phyloP scores from a whole-genome alignment of 352 stramenopile genomes.

The Phytopythium helicoides region DNA sequence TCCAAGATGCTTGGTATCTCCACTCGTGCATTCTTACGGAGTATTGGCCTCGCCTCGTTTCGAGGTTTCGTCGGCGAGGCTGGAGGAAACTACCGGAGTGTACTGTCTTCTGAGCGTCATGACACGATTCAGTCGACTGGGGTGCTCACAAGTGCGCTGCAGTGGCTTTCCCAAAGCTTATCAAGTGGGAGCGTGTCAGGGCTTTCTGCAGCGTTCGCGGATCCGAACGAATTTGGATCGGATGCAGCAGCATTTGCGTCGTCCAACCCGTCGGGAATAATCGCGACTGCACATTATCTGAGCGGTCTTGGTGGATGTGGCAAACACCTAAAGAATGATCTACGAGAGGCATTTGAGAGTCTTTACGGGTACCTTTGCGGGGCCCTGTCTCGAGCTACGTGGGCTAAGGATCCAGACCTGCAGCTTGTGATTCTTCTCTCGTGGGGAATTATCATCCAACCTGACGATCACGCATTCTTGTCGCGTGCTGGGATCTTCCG shows the following conservation, averaged over 20 bases:
- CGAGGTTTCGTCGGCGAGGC: conserved; percentile 71
- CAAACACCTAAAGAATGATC: conserved; percentile 71
- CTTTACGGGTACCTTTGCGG: conserved; percentile 78
- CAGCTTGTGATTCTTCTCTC: conserved; percentile 81
- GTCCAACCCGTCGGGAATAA: conserved; percentile 16
- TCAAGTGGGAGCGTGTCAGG: not conserved
- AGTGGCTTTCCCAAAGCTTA: conserved; percentile 54
- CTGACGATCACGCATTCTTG: conserved; percentile 88
- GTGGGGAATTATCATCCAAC: conserved; percentile 87
- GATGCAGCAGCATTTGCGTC: conserved; percentile 16
- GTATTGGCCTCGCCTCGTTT: conserved; percentile 75
- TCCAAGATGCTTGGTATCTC: conserved; percentile 72
- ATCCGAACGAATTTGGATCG: conserved; percentile 40
- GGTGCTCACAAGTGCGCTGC: conserved; percentile 57
- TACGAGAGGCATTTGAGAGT: conserved; percentile 82
- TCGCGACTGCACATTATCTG: conserved; percentile 60
- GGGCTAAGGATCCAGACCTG: conserved; percentile 74
- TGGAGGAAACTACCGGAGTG: conserved; percentile 26
- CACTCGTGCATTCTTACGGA: conserved; percentile 72
- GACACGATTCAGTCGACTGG: conserved; percentile 74
- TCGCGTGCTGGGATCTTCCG: conserved; percentile 88
- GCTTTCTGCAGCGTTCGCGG: conserved; percentile 14
- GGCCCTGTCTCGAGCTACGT: conserved; percentile 79
- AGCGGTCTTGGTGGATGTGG: conserved; percentile 77
- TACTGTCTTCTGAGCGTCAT: conserved; percentile 36